phyloP scores from a whole-genome alignment of 257 asterid species.

The Orobanche coerulescens region DNA sequence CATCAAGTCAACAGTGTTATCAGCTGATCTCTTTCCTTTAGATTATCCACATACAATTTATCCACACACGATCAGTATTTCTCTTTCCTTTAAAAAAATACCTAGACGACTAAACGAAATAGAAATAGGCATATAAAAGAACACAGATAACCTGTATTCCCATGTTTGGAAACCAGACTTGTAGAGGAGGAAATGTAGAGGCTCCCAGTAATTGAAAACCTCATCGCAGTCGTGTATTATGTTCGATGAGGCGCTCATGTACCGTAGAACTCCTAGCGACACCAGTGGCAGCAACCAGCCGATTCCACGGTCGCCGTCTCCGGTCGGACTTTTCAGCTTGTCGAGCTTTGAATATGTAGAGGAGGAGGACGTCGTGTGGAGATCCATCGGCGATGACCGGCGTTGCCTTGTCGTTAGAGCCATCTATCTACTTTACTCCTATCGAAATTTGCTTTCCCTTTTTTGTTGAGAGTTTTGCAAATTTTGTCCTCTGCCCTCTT shows the following conservation, averaged over 20 bases:
- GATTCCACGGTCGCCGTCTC: constrained; percentile 45
- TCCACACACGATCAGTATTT: not conserved
- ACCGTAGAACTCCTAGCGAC: constrained; percentile 58
- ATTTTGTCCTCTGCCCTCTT: too few species aligned
- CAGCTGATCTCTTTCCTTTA: not conserved
- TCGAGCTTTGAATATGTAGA: constrained; percentile 69
- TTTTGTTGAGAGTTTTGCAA: too few species aligned
- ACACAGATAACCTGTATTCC: constrained; percentile 72
- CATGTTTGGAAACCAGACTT: constrained; percentile 96
- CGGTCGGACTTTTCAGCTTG: constrained; percentile 50
- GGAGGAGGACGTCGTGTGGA: constrained; percentile 32
- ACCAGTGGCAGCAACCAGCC: constrained; percentile 76
- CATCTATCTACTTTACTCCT: constrained; percentile 41
- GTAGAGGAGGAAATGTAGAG: constrained; percentile 85
- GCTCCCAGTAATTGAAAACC: constrained; percentile 99
- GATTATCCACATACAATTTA: not conserved
- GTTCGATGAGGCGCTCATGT: constrained; percentile 91
- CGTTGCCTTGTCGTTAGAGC: constrained; percentile 73
- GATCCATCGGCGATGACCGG: constrained; percentile 50
- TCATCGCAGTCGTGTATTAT: constrained; percentile 97
- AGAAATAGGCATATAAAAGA: not conserved
- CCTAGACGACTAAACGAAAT: not conserved
- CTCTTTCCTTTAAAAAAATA: not conserved
- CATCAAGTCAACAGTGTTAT: not conserved
- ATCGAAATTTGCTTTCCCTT: not conserved